Conservation (phyloP, 345 rosid genomes). For the Hirschfeldia incana region DNA sequence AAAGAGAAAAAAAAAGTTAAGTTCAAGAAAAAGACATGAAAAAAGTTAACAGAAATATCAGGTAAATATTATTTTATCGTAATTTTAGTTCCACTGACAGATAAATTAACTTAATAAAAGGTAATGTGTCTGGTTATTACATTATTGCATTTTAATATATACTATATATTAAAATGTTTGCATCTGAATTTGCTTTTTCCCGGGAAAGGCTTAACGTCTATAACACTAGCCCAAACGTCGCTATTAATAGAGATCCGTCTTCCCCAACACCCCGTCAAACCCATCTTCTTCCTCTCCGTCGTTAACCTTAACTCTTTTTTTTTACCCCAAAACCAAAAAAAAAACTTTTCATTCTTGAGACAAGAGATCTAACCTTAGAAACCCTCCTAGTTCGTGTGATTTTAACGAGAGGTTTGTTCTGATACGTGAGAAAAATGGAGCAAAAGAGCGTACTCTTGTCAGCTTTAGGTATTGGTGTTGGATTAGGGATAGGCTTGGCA, state of each 20-base stretch:
- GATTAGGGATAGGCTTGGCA: slow-evolving; percentile 82
- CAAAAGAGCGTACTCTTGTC: slow-evolving; percentile 71
- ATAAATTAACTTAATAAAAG: not conserved
- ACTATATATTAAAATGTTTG: not conserved
- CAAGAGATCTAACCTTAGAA: slow-evolving; percentile 1
- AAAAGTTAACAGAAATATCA: not conserved
- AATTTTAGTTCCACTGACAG: slow-evolving; percentile 5
- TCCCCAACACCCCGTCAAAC: slow-evolving; percentile 27
- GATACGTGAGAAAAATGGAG: slow-evolving; percentile 53
- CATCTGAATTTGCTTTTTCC: slow-evolving; percentile 22
- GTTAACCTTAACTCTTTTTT: slow-evolving; percentile 24
- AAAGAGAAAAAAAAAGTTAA: not conserved
- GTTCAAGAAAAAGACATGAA: not conserved
- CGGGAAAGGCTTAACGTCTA: slow-evolving; percentile 41
- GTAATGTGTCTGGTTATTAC: not conserved
- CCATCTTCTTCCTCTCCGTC: slow-evolving; percentile 30
- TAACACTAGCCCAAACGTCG: slow-evolving; percentile 29
- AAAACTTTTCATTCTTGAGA: slow-evolving; percentile 3
- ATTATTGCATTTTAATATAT: not conserved
- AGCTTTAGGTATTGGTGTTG: slow-evolving; percentile 91
- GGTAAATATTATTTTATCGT: not conserved
- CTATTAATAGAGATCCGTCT: slow-evolving; percentile 34
- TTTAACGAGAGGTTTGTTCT: slow-evolving; percentile 22
- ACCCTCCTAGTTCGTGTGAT: slow-evolving; percentile 10
- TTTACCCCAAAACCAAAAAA: not conserved